A percentile compares a stretch with the other conserved stretches of the same genome.
Conservation (phyloP, 2,329 filamentous ascomycete species). For the Xylaria sp. region DNA sequence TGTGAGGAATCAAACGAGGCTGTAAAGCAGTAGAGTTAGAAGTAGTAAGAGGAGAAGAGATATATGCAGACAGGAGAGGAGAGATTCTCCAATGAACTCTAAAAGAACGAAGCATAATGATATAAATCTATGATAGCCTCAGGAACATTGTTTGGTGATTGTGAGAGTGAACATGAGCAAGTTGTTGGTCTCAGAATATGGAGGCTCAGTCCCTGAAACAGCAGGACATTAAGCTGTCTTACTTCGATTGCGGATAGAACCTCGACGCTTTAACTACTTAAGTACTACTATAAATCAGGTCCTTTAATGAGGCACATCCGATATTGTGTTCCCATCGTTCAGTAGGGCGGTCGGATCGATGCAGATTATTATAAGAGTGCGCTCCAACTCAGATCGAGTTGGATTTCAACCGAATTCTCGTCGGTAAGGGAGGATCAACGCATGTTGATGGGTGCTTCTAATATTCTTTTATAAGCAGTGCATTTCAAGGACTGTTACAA, state of each 20-base stretch:
- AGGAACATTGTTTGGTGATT: slow-evolving; percentile 11
- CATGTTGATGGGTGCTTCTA: too few relatives aligned
- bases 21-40: slow-evolving; percentile 15
- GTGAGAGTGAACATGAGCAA: slow-evolving; percentile 14
- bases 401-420: background rate
- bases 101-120: slow-evolving; percentile 22
- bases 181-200: slow-evolving; percentile 13
- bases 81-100: slow-evolving; percentile 16
- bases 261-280: background rate
- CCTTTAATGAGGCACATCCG: too few relatives aligned
- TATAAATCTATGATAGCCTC: slow-evolving; percentile 20
- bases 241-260: too few relatives aligned
- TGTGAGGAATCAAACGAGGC: slow-evolving; percentile 7
- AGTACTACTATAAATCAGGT: background rate
- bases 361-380: background rate
- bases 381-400: background rate
- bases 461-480: too few relatives aligned
- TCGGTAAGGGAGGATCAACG: too few relatives aligned
- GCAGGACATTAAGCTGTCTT: slow-evolving; percentile 1
- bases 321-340: background rate
- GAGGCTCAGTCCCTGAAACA: slow-evolving; percentile 2
- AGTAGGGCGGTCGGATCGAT: background rate
- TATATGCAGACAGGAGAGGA: slow-evolving; percentile 10
- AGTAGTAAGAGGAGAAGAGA: slow-evolving; percentile 18
- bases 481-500: too few relatives aligned